Conservation (phyloP, 176 grass and related monocot genomes). For the Musa schizocarpa region DNA sequence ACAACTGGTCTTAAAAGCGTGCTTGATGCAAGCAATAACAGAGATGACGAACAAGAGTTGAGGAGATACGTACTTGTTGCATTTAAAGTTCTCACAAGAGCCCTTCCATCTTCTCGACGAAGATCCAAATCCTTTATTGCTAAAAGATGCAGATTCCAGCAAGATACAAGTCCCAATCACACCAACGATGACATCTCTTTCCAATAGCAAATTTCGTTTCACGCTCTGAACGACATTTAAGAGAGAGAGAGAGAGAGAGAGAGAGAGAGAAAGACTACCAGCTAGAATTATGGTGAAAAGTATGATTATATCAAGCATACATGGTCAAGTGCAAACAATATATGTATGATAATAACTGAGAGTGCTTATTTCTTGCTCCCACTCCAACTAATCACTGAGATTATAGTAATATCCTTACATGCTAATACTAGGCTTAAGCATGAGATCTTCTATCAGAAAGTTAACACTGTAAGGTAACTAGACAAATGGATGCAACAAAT, state of each 20-base stretch:
- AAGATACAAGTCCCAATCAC: slow-evolving; percentile 37
- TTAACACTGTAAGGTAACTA: not conserved
- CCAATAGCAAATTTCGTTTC: not conserved
- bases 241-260: no score
- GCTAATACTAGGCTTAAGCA: no score
- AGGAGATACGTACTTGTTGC: slow-evolving; percentile 21
- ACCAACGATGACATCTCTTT: slow-evolving; percentile 35
- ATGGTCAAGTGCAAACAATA: not conserved
- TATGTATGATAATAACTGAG: not conserved
- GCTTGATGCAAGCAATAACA: slow-evolving; percentile 29
- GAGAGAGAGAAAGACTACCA: not conserved
- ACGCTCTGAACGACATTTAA: not conserved
- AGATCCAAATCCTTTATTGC: slow-evolving; percentile 19
- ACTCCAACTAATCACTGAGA: not conserved
- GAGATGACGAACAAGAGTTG: not conserved
- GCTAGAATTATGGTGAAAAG: no score
- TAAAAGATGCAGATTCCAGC: slow-evolving; percentile 30
- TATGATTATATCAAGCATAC: no score
- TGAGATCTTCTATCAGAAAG: no score
- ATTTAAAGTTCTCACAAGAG: slow-evolving; percentile 23
- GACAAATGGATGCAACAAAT: not conserved
- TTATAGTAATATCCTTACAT: not conserved
- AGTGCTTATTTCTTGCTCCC: not conserved
- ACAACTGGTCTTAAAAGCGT: not conserved
- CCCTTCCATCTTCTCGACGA: slow-evolving; percentile 33